Evolutionary conservation across 1,139 yeast species (phyloP), one percentile per base, ranked within the genome.

Genomic region (Diutina neorugosa): DNA sequence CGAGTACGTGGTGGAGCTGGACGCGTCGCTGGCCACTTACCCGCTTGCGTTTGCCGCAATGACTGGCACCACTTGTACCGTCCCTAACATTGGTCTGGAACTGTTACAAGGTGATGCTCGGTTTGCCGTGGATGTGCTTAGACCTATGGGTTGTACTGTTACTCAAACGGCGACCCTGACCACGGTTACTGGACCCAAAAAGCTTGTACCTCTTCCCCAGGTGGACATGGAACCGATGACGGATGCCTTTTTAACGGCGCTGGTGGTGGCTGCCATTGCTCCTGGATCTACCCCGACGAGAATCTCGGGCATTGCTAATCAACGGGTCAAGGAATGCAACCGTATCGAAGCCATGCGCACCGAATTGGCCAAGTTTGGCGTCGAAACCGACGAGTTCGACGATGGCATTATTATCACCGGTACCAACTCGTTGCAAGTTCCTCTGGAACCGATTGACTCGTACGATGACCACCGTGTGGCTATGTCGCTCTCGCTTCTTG

Each of bases 221-320:
- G 85, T 93, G 55, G 97, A 94, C 66, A 94, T 93, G 98, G 98
- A 93, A 69, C 98, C 98, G 54, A 93, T 93, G 98, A 93, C 99
- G 0, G 99, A 93, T 69, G 98, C 98, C 0, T 93, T 93, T 66
- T 76, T 93, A 64, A 93, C 98, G 20, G 98, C 98, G 0, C 81
- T 96, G 52, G 97, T 94, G 19, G 95, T 90, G 27, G 98, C 98
- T 46, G 97, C 98, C 18, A 79, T 88, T 46, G 96, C 97, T 4
- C 57, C 57, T 12, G 79, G 73, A 57, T 68, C 70, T 5, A 60
- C 64, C 5, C 73, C 84, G 19, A 93, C 98, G 5, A 78, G 86
- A 11, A 93, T 93, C 60, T 82, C 86, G 40, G 99, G 99, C 58
- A 94, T 93, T 70, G 98, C 98, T 48, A 93, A 93, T 69, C 99